Evolutionary conservation across 2,329 filamentous ascomycete genomes (phyloP).

Genomic region (Arthrobotrys musiformis): DNA sequence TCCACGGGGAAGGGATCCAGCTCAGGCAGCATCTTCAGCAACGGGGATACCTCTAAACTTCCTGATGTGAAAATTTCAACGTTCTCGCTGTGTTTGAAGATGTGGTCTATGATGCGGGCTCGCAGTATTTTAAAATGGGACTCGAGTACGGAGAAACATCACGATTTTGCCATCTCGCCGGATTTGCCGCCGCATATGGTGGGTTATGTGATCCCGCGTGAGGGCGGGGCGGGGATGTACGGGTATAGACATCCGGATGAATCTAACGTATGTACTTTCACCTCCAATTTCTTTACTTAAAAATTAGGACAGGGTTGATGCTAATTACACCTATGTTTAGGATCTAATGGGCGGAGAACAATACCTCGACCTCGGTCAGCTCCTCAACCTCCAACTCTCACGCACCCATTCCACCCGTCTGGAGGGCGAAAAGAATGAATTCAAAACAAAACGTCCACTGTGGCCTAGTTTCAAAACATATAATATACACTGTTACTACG

Average conservation of each 20-base stretch:
- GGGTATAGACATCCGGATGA: slow-evolving; percentile 33
- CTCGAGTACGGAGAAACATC: slow-evolving; percentile 10
- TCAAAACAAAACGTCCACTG: slow-evolving; percentile 34
- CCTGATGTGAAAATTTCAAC: slow-evolving; percentile 39
- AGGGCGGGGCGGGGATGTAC: neutral
- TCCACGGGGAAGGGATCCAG: neutral
- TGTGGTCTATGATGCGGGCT: slow-evolving; percentile 41
- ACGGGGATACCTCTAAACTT: neutral
- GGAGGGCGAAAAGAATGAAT: slow-evolving; percentile 15
- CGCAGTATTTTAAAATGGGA: slow-evolving; percentile 30
- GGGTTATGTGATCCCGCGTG: slow-evolving; percentile 42
- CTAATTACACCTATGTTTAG: neutral
- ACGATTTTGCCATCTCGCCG: slow-evolving; percentile 28
- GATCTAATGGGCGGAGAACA: slow-evolving; percentile 6
- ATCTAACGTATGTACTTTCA: slow-evolving; percentile 25
- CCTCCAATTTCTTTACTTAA: neutral
- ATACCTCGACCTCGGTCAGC: slow-evolving; percentile 39
- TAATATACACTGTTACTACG: slow-evolving; percentile 40
- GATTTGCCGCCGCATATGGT: slow-evolving; percentile 44
- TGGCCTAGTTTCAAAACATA: slow-evolving; percentile 51
- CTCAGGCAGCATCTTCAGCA: slow-evolving; percentile 14
- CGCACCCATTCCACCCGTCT: slow-evolving; percentile 47
- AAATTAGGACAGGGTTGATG: no score
- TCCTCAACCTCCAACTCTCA: slow-evolving; percentile 42
- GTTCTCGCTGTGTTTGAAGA: slow-evolving; percentile 31